phyloP scores from a whole-genome alignment of 2,329 filamentous ascomycete species.

The Arthrobotrys musiformis region DNA sequence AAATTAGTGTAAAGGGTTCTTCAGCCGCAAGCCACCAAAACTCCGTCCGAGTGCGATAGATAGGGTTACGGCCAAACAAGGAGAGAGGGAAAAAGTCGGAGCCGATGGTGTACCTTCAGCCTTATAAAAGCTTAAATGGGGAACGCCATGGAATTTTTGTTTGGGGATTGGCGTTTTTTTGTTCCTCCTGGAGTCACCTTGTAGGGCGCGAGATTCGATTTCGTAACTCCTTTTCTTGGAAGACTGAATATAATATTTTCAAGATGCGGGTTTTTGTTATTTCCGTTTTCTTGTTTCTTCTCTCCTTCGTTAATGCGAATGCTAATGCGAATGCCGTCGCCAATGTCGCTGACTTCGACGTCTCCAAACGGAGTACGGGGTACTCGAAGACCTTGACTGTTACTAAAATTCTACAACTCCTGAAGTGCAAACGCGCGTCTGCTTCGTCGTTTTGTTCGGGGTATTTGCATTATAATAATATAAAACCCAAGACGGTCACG shows the following conservation, averaged over 20 bases:
- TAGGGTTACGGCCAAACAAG: too few relatives aligned
- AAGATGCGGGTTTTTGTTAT: slow-evolving; percentile 21
- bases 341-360: neutral
- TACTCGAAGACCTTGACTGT: slow-evolving; percentile 21
- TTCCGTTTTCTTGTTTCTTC: neutral
- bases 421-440: slow-evolving; percentile 27
- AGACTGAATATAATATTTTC: neutral
- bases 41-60: neutral
- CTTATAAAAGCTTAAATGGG: slow-evolving; percentile 2
- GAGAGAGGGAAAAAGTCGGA: neutral
- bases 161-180: neutral
- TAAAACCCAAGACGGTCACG: slow-evolving; percentile 8
- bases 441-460: slow-evolving; percentile 7
- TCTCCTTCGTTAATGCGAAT: neutral
- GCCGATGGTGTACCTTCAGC: neutral
- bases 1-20: neutral
- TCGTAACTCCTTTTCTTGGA: too few relatives aligned
- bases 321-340: too few relatives aligned
- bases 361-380: neutral
- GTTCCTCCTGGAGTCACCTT: neutral
- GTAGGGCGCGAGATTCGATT: neutral
- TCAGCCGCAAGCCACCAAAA: slow-evolving; percentile 21
- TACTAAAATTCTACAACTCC: slow-evolving; percentile 17
- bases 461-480: slow-evolving; percentile 15
- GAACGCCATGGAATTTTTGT: neutral